Percentiles rank a stretch among this genome's conserved stretches.
Evolutionary conservation across 163 green algal species (phyloP).

Genomic region (Scenedesmus sp.): DNA sequence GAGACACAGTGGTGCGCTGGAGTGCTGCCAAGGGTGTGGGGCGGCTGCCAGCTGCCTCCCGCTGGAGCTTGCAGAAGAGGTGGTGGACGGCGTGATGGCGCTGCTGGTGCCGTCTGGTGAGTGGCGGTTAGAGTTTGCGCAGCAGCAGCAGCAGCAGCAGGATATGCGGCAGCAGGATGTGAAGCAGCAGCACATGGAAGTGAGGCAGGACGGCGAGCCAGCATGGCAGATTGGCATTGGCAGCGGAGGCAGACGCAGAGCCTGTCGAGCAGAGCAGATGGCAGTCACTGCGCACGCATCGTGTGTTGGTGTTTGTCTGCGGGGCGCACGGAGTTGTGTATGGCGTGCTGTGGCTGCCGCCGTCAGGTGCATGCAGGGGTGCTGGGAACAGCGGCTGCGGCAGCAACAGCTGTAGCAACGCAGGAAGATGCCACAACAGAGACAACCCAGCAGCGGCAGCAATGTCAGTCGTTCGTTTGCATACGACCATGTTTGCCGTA

Average conservation of each 20-base stretch:
- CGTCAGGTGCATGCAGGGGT: slow-evolving; percentile 56
- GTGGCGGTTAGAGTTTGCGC: too few relatives aligned
- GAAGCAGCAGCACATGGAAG: background rate
- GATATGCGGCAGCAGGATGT: too few relatives aligned
- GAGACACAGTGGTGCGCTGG: slow-evolving; percentile 98
- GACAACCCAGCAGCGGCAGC: too few relatives aligned
- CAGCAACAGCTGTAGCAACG: background rate
- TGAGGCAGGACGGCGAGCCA: too few relatives aligned
- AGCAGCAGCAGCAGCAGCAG: background rate
- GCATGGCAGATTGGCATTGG: too few relatives aligned
- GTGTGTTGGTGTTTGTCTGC: too few relatives aligned
- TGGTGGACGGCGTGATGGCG: slow-evolving; percentile 72
- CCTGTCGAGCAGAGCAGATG: too few relatives aligned
- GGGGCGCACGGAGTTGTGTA: slow-evolving; percentile 77
- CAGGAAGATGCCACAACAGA: too few relatives aligned
- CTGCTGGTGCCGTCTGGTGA: slow-evolving; percentile 73
- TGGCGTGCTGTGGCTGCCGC: slow-evolving; percentile 69
- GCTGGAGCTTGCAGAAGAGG: slow-evolving; percentile 79
- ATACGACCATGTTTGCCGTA: too few relatives aligned
- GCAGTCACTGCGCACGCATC: too few relatives aligned
- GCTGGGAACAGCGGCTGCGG: background rate
- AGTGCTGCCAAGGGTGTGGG: slow-evolving; percentile 95
- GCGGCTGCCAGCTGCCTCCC: slow-evolving; percentile 88
- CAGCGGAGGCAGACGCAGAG: too few relatives aligned
- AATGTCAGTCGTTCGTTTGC: too few relatives aligned